Evolutionary conservation across 306 rosid genomes (phyloP).

Genomic region (Mucuna pruriens): DNA sequence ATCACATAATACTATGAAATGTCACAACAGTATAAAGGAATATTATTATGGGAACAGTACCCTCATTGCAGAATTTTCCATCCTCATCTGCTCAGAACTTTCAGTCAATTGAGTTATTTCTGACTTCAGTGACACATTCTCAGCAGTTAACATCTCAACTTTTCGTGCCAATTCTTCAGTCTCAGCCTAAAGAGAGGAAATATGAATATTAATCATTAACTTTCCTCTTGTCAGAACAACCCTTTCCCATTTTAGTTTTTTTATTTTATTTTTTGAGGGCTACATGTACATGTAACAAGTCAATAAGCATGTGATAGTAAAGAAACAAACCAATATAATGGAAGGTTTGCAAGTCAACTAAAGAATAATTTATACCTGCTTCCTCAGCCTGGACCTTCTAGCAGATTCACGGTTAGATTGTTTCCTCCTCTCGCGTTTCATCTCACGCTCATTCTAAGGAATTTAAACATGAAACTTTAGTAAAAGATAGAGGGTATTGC

Average conservation of each 20-base stretch:
- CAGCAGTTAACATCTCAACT: constrained; percentile 68
- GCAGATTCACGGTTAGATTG: constrained; percentile 99
- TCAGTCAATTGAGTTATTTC: constrained; percentile 68
- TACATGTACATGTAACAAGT: neutral
- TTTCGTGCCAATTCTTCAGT: constrained; percentile 78
- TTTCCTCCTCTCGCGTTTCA: constrained; percentile 92
- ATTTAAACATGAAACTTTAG: constrained; percentile 31
- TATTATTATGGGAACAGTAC: constrained; percentile 44
- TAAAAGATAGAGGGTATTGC: neutral
- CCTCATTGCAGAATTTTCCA: constrained; percentile 73
- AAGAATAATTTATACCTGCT: constrained; percentile 68
- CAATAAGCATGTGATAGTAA: neutral
- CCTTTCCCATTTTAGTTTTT: neutral
- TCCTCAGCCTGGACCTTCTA: constrained; percentile 96
- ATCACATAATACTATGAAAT: constrained; percentile 1
- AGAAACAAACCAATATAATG: neutral
- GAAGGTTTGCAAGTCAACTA: neutral
- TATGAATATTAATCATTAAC: constrained; percentile 29
- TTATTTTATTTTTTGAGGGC: neutral
- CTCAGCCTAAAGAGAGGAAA: constrained; percentile 67
- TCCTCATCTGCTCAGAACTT: constrained; percentile 70
- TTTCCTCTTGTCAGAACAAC: neutral
- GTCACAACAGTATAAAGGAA: neutral
- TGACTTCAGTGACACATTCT: constrained; percentile 65
- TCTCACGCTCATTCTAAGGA: constrained; percentile 80